phyloP scores from a whole-genome alignment of 2,329 filamentous ascomycete genomes.

The Epichloe glyceriae region DNA sequence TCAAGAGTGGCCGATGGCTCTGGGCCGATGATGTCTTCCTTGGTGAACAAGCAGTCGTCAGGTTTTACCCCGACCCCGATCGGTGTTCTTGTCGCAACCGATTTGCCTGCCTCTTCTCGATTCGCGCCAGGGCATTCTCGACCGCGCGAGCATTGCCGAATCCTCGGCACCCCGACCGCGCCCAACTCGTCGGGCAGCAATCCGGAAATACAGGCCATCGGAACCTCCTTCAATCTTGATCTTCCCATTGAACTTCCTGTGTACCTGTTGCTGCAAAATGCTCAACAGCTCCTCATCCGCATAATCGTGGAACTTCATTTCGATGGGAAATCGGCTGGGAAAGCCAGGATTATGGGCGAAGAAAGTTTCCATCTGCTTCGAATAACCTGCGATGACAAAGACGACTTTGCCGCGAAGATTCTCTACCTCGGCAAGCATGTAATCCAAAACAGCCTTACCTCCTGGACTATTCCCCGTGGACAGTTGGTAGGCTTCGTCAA shows the following conservation, averaged over 20 bases:
- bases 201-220: conserved; percentile 48
- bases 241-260: conserved; percentile 34
- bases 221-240: conserved; percentile 50
- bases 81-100: conserved; percentile 26
- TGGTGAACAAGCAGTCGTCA: conserved; percentile 47
- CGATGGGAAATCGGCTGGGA: conserved; percentile 52
- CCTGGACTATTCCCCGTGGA: conserved; percentile 42
- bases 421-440: conserved; percentile 58
- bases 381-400: conserved; percentile 63
- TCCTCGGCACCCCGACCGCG: conserved; percentile 45
- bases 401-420: conserved; percentile 56
- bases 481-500: conserved; percentile 71
- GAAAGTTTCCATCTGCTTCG: conserved; percentile 62
- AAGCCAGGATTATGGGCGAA: conserved; percentile 63
- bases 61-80: conserved; percentile 18
- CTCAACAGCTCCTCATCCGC: conserved; percentile 46
- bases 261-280: conserved; percentile 45
- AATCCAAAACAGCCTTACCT: conserved; percentile 54
- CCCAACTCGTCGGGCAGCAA: conserved; percentile 49
- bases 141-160: conserved; percentile 63
- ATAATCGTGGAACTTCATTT: conserved; percentile 58
- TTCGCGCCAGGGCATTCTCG: conserved; percentile 44
- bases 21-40: conserved; percentile 60
- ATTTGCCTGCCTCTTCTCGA: conserved; percentile 44
- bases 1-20: conserved; percentile 43